Percentiles rank a stretch among this genome's conserved stretches.
Evolutionary conservation across 164 flowering plant species (phyloP).

Genomic region (Litsea cubeba): DNA sequence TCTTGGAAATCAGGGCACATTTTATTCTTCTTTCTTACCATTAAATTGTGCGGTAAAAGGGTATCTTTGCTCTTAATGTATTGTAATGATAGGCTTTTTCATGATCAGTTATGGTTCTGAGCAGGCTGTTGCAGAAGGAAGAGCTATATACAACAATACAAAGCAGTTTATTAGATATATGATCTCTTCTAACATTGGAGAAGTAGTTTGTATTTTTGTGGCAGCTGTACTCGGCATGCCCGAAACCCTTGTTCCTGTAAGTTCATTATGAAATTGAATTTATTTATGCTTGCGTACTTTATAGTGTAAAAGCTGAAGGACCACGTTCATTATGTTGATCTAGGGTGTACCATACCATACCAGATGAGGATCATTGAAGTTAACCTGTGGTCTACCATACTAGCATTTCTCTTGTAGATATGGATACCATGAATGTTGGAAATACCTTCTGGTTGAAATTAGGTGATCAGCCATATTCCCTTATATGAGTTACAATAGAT

Average conservation of each 20-base stretch:
- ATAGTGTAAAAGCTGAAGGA: too few species aligned
- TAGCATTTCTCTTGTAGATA: too few species aligned
- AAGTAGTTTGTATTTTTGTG: slow-evolving; percentile 98
- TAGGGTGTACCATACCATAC: too few species aligned
- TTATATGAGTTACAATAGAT: too few species aligned
- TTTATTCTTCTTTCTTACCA: neutral
- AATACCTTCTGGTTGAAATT: too few species aligned
- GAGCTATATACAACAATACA: slow-evolving; percentile 97
- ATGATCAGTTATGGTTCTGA: slow-evolving; percentile 13
- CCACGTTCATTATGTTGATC: too few species aligned
- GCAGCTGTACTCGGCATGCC: slow-evolving; percentile 99
- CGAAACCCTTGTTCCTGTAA: slow-evolving; percentile 95
- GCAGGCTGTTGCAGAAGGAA: slow-evolving; percentile 99
- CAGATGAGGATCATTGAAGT: too few species aligned
- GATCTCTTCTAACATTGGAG: slow-evolving; percentile 99
- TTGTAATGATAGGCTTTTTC: slow-evolving; percentile 2
- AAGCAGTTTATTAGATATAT: slow-evolving; percentile 99
- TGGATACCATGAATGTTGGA: too few species aligned
- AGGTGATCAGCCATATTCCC: too few species aligned
- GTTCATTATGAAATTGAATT: slow-evolving; percentile 16
- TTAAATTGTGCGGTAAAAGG: neutral
- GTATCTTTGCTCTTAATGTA: slow-evolving; percentile 1
- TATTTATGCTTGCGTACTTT: neutral
- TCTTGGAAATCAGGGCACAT: neutral
- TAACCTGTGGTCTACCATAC: too few species aligned